phyloP scores from a whole-genome alignment of 495 filamentous ascomycete genomes.

The Bathelium albidoporum region DNA sequence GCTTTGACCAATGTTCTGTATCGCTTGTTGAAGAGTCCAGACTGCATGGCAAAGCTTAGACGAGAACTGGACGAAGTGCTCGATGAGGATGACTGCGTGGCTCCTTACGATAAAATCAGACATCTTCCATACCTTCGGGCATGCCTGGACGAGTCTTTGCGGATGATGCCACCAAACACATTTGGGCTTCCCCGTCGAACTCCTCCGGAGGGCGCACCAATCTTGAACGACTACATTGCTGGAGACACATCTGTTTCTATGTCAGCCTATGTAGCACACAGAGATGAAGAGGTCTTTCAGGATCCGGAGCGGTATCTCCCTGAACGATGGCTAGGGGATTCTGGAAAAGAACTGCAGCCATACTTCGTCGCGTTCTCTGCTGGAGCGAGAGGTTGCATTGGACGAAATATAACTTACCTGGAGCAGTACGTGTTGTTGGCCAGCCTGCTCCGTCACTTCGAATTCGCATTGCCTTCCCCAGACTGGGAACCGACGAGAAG shows the following conservation, averaged over 20 bases:
- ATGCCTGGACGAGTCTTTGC: conserved; percentile 32
- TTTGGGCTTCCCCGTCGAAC: conserved; percentile 20
- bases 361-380: conserved; percentile 37
- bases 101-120: conserved; percentile 38
- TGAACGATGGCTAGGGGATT: conserved; percentile 24
- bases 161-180: conserved; percentile 23
- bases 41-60: conserved; percentile 41
- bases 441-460: conserved; percentile 18
- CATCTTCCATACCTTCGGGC: conserved; percentile 28
- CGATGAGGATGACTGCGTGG: conserved; percentile 28
- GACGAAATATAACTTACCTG: conserved; percentile 37
- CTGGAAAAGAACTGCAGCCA: conserved; percentile 31
- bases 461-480: conserved; percentile 36
- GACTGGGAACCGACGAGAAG: no score
- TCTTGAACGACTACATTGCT: conserved; percentile 22
- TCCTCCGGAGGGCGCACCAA: conserved; percentile 19
- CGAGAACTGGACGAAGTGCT: conserved; percentile 43
- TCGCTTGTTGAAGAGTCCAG: conserved; percentile 45
- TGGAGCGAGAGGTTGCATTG: conserved; percentile 36
- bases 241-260: conserved; percentile 19
- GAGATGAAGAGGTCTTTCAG: conserved; percentile 15
- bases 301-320: conserved; percentile 22
- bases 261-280: conserved; percentile 20
- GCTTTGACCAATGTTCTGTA: conserved; percentile 44
- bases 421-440: conserved; percentile 29